Evolutionary conservation across 371 early-diverging fungal genomes (phyloP).

Genomic region (Syncephalastrum sp.): DNA sequence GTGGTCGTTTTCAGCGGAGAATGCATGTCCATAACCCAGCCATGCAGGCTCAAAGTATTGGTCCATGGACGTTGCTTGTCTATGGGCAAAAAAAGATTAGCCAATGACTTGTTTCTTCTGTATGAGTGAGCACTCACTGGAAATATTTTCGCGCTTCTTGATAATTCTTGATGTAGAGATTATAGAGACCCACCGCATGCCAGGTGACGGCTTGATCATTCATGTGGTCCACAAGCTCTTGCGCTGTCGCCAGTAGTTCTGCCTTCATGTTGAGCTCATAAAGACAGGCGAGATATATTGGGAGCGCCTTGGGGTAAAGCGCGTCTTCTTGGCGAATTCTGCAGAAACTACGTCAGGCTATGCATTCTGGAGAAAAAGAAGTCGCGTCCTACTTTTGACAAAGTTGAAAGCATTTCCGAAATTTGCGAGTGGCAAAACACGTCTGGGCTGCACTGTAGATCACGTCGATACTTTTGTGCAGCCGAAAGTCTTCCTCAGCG

Average conservation of each 20-base stretch:
- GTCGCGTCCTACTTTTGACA: slow-evolving; percentile 48
- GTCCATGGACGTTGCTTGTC: slow-evolving; percentile 61
- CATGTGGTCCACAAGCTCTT: slow-evolving; percentile 28
- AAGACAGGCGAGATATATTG: slow-evolving; percentile 63
- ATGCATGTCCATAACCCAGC: slow-evolving; percentile 83
- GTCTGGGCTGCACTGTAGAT: slow-evolving; percentile 61
- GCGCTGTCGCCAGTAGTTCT: slow-evolving; percentile 60
- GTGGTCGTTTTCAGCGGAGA: slow-evolving; percentile 69
- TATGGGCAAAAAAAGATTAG: slow-evolving; percentile 9
- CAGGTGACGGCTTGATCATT: slow-evolving; percentile 47
- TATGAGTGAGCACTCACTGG: slow-evolving; percentile 25
- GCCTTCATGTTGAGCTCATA: slow-evolving; percentile 59
- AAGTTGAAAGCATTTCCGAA: slow-evolving; percentile 54
- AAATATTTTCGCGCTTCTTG: slow-evolving; percentile 65
- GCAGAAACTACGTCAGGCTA: not conserved
- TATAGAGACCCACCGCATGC: slow-evolving; percentile 79
- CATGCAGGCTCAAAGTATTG: slow-evolving; percentile 66
- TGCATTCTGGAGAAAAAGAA: not conserved
- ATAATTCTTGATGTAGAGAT: slow-evolving; percentile 57
- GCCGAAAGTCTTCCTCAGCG: slow-evolving; percentile 42
- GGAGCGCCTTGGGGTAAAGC: slow-evolving; percentile 56
- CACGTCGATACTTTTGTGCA: slow-evolving; percentile 58
- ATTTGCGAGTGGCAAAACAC: slow-evolving; percentile 51
- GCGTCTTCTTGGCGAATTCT: slow-evolving; percentile 64
- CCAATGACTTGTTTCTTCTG: not conserved